Conservation (phyloP, 768 basidiomycete genomes). For the Hortiboletus flavorubellus region DNA sequence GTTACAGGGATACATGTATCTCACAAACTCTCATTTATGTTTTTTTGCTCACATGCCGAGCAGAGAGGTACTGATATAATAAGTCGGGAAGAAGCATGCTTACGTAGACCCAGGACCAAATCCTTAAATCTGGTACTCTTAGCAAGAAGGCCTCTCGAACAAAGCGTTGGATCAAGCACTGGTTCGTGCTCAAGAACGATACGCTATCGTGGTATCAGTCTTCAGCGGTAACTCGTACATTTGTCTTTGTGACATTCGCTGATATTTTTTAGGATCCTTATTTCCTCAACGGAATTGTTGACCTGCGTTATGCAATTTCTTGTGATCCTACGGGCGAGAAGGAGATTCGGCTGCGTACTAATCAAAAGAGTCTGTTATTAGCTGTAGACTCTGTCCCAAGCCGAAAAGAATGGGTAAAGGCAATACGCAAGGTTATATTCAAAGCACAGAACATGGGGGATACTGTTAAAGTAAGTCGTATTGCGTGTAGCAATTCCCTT, state of each 20-base stretch:
- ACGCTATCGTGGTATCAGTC: conserved; percentile 96
- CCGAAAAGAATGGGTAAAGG: conserved; percentile 94
- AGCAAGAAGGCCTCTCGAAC: conserved; percentile 86
- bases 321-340: conserved; percentile 80
- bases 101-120: conserved; percentile 62
- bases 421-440: conserved; percentile 90
- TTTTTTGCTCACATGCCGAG: conserved; percentile 96
- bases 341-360: conserved; percentile 80
- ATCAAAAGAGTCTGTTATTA: conserved; percentile 69
- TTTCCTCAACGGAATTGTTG: conserved; percentile 95
- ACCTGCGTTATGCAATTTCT: conserved; percentile 87
- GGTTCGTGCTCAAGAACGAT: conserved; percentile 96
- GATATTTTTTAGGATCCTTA: conserved; percentile 75
- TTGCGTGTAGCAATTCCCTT: neutral
- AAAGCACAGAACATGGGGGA: conserved; percentile 96
- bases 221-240: conserved; percentile 60
- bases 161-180: conserved; percentile 91
- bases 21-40: conserved; percentile 90
- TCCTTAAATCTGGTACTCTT: conserved; percentile 88
- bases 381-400: conserved; percentile 79
- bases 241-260: conserved; percentile 5
- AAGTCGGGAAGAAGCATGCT: conserved; percentile 1
- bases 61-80: conserved; percentile 59
- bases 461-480: conserved; percentile 72
- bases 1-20: conserved; percentile 95